A percentile compares a stretch with the other conserved stretches of the same genome.
Conservation (phyloP, 2,329 filamentous ascomycete species). For the Aspergillus clavatus region DNA sequence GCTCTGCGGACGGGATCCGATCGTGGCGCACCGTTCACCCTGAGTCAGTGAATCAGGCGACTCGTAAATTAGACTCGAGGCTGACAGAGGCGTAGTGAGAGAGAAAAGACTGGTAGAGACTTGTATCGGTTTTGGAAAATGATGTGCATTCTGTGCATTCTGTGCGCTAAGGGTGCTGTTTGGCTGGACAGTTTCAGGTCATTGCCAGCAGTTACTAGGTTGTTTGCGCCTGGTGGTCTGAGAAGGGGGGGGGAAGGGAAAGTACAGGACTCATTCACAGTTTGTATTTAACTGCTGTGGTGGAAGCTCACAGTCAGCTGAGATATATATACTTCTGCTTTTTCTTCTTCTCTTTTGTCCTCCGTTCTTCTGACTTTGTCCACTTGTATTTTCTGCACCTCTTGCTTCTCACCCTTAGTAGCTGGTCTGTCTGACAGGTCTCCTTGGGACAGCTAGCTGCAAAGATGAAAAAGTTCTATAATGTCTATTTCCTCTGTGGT, state of each 20-base stretch:
- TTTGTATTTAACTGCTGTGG: background rate
- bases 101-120: too few relatives aligned
- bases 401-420: background rate
- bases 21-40: background rate
- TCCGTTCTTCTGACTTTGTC: too few relatives aligned
- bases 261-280: too few relatives aligned
- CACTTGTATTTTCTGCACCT: background rate
- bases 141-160: too few relatives aligned
- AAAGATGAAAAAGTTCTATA: slow-evolving; percentile 18
- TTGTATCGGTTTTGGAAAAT: too few relatives aligned
- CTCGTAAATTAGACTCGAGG: too few relatives aligned
- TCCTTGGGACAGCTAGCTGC: background rate
- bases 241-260: too few relatives aligned
- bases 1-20: background rate
- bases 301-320: too few relatives aligned
- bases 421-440: background rate
- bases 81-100: too few relatives aligned
- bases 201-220: too few relatives aligned
- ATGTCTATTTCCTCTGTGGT: slow-evolving; percentile 18
- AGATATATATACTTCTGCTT: too few relatives aligned
- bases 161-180: background rate
- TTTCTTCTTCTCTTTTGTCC: background rate
- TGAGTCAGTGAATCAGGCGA: background rate
- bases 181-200: too few relatives aligned
- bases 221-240: background rate